These are phyloP conservation scores for Aspergillus melleus DNA, from an alignment of 2,329 filamentous ascomycete genomes.

Conservation along the genomic window DNA sequence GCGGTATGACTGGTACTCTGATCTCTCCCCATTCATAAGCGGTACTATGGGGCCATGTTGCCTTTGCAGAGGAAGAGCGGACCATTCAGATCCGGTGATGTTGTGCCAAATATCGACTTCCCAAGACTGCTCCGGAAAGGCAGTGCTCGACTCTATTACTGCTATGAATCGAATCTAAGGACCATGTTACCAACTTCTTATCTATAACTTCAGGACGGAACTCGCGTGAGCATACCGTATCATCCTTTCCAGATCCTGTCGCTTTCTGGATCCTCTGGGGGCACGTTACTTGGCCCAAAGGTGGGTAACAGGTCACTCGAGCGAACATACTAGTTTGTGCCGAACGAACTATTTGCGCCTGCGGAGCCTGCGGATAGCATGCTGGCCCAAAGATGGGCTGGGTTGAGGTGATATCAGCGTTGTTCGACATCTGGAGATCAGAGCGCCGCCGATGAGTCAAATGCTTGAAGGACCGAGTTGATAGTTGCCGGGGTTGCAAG, in stretches of 20 bases:
- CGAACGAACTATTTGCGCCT: conserved; percentile 24
- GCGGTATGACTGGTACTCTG: conserved; percentile 29
- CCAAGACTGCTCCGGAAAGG: conserved; percentile 61
- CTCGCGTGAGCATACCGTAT: conserved; percentile 24
- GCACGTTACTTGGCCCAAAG: conserved; percentile 72
- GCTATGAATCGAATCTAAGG: conserved; percentile 62
- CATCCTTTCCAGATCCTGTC: conserved; percentile 16
- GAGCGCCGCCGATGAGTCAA: background rate
- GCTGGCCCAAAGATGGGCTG: conserved; percentile 21
- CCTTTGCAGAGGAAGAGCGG: conserved; percentile 56
- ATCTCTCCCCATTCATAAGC: conserved; percentile 25
- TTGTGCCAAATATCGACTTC: conserved; percentile 77
- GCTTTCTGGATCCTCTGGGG: conserved; percentile 45
- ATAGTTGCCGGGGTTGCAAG: background rate
- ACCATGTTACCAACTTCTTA: background rate
- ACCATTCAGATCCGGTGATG: conserved; percentile 59
- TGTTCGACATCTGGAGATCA: conserved; percentile 5
- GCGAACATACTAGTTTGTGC: conserved; percentile 53
- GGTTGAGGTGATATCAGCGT: conserved; percentile 16
- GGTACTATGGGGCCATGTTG: conserved; percentile 27
- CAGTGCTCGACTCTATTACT: conserved; percentile 64
- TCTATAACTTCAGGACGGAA: background rate
- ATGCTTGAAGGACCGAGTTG: background rate
- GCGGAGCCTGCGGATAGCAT: conserved; percentile 16
- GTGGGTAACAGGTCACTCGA: conserved; percentile 64